These are phyloP conservation scores for Bonia amplexicaulis DNA, from an alignment of 176 grass and related monocot species.

Conservation along the genomic window DNA sequence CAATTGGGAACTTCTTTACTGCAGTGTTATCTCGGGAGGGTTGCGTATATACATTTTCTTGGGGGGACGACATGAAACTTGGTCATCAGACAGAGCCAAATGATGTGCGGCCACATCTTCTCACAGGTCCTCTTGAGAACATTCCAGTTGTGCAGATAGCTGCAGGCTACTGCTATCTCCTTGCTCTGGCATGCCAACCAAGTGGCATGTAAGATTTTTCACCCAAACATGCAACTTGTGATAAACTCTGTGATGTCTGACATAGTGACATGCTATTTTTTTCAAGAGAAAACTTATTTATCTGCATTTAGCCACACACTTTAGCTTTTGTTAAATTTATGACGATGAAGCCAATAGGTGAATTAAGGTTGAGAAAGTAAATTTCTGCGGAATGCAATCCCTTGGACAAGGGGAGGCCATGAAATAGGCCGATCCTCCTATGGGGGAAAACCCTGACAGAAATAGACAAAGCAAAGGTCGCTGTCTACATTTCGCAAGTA, in stretches of 20 bases:
- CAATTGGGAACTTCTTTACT: conserved; percentile 91
- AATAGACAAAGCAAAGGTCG: neutral
- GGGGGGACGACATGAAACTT: conserved; percentile 70
- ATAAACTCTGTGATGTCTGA: conserved; percentile 1
- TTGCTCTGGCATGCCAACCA: conserved; percentile 71
- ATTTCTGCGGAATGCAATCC: neutral
- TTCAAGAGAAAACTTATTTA: neutral
- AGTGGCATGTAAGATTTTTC: conserved; percentile 71
- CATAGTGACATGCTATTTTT: neutral
- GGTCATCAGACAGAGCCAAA: conserved; percentile 81
- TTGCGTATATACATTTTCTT: conserved; percentile 78
- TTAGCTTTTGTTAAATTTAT: neutral
- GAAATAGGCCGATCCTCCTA: too few relatives aligned
- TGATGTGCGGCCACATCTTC: conserved; percentile 61
- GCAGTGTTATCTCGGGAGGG: conserved; percentile 85
- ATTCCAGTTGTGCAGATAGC: conserved; percentile 85
- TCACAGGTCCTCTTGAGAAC: conserved; percentile 69
- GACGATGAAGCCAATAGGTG: neutral
- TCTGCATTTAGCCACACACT: neutral
- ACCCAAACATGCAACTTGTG: neutral
- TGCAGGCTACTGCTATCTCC: conserved; percentile 84
- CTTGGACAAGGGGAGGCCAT: too few relatives aligned
- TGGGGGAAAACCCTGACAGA: too few relatives aligned
- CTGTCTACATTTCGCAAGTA: neutral
- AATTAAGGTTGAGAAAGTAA: neutral